phyloP scores from a whole-genome alignment of 257 asterid species.

The Solanum appendiculatum region DNA sequence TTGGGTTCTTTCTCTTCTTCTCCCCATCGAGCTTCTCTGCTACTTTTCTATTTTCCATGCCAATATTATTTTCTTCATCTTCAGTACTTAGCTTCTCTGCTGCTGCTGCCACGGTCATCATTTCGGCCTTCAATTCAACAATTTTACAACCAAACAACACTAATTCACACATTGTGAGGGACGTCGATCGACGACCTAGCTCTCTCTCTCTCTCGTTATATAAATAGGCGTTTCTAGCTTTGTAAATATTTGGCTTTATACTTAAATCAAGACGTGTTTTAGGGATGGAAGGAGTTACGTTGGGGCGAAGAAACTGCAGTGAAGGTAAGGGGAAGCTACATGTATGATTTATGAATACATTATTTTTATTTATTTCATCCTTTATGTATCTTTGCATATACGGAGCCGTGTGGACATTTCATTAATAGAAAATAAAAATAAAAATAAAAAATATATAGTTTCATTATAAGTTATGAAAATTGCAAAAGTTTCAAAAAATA shows the following conservation, averaged over 20 bases:
- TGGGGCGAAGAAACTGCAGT: not conserved
- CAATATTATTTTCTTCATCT: not conserved
- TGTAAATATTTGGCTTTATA: not conserved
- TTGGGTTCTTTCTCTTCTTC: not conserved
- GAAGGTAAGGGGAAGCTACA: not conserved
- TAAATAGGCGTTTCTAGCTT: not conserved
- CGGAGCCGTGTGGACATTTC: not conserved
- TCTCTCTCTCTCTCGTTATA: not conserved
- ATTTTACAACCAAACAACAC: not conserved
- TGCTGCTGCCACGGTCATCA: too few relatives aligned
- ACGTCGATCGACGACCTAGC: not conserved
- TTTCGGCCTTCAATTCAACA: not conserved
- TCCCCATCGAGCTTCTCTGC: not conserved
- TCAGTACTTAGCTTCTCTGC: not conserved
- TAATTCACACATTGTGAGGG: not conserved
- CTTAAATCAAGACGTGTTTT: not conserved
- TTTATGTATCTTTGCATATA: not conserved
- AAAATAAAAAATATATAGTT: too few relatives aligned
- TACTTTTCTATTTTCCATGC: not conserved
- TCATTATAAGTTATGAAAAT: too few relatives aligned
- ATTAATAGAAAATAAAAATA: too few relatives aligned
- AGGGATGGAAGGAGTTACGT: too few relatives aligned
- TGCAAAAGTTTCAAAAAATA: not conserved
- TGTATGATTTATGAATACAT: not conserved
- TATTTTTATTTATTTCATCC: too few relatives aligned